phyloP scores from a whole-genome alignment of 2,329 filamentous ascomycete genomes.

The Hymenoscyphus linearis region DNA sequence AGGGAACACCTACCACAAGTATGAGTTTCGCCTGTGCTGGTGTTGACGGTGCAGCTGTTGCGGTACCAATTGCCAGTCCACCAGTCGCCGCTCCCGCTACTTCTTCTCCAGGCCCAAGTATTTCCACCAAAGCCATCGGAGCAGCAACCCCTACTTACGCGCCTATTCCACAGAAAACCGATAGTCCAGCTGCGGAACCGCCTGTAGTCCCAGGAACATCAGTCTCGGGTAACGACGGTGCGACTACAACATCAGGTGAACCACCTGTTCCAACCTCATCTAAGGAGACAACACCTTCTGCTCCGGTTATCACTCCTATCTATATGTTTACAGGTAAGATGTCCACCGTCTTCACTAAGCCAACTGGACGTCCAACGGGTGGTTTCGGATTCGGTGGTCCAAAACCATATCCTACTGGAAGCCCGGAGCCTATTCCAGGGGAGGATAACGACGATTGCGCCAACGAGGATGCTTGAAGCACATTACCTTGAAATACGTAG shows the following conservation, averaged over 20 bases:
- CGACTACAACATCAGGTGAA: neutral
- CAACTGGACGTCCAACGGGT: neutral
- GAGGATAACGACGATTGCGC: neutral
- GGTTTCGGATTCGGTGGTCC: neutral
- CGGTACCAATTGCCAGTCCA: neutral
- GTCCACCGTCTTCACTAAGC: neutral
- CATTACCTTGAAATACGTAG: neutral
- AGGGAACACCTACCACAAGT: constrained; percentile 33
- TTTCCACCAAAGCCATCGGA: neutral
- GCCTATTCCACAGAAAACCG: neutral
- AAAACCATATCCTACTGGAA: neutral
- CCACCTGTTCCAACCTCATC: neutral
- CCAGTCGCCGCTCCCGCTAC: neutral
- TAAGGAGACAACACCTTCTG: neutral
- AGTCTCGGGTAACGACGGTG: neutral
- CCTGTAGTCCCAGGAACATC: neutral
- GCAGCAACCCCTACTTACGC: neutral
- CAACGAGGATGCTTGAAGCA: neutral
- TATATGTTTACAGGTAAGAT: neutral
- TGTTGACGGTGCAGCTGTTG: constrained; percentile 8
- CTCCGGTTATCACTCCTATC: neutral
- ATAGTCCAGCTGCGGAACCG: neutral
- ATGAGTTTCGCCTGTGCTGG: constrained; percentile 49
- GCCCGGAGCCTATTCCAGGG: neutral
- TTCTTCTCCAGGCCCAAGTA: neutral